Conservation (phyloP, 768 basidiomycete species). For the Lentinus brumalis region DNA sequence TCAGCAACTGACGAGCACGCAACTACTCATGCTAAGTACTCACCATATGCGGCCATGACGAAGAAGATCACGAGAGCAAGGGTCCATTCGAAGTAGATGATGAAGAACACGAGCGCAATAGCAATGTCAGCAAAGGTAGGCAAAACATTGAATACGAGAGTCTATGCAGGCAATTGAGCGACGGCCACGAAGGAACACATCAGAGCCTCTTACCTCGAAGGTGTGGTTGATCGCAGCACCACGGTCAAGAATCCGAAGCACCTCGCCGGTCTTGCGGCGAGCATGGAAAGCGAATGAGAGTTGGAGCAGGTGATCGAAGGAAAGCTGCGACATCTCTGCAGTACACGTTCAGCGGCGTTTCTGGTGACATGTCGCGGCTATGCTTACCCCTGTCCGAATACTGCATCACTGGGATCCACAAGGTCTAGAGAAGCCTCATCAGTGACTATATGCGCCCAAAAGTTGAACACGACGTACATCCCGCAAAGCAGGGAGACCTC, state of each 20-base stretch:
- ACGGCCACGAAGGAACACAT: not conserved
- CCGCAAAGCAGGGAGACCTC: constrained; percentile 71
- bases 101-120: constrained; percentile 71
- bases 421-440: constrained; percentile 40
- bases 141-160: constrained; percentile 80
- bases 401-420: constrained; percentile 91
- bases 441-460: not conserved
- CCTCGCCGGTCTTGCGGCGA: constrained; percentile 82
- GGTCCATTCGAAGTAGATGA: constrained; percentile 62
- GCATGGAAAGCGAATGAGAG: constrained; percentile 85
- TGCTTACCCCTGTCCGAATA: constrained; percentile 70
- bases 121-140: constrained; percentile 83
- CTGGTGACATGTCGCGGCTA: not conserved
- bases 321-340: constrained; percentile 81
- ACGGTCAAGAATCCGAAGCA: constrained; percentile 79
- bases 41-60: constrained; percentile 76
- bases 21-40: constrained; percentile 20
- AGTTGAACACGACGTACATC: constrained; percentile 26
- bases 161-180: constrained; percentile 38
- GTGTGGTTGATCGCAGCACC: constrained; percentile 86
- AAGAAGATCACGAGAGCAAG: constrained; percentile 67
- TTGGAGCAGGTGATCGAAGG: constrained; percentile 85
- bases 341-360: not conserved
- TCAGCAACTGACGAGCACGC: not conserved
- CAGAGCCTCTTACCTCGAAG: constrained; percentile 52